These are phyloP conservation scores for Solanum pimpinellifolium DNA, from an alignment of 257 asterid species.

Conservation along the genomic window DNA sequence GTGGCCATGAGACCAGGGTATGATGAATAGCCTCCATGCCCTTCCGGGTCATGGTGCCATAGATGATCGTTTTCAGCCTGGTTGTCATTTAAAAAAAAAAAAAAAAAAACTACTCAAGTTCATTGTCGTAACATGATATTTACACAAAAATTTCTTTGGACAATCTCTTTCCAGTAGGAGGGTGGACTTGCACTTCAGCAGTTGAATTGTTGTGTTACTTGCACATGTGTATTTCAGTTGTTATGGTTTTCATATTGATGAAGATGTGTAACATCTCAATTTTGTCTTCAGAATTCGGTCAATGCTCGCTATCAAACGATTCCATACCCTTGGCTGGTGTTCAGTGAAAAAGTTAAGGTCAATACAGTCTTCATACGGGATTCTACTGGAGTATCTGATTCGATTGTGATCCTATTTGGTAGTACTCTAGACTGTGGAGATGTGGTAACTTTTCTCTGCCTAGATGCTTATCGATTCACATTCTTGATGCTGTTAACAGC, in stretches of 20 bases:
- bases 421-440: conserved; percentile 55
- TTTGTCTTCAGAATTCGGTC: conserved; percentile 74
- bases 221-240: not conserved
- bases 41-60: not conserved
- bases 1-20: not conserved
- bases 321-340: conserved; percentile 93
- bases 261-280: conserved; percentile 1
- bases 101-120: not conserved
- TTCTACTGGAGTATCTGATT: conserved; percentile 97
- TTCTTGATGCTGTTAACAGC: not conserved
- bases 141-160: not conserved
- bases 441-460: conserved; percentile 34
- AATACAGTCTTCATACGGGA: conserved; percentile 90
- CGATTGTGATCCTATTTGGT: conserved; percentile 90
- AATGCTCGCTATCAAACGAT: conserved; percentile 96
- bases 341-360: conserved; percentile 95
- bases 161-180: not conserved
- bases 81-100: not conserved
- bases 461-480: not conserved
- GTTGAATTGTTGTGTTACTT: not conserved
- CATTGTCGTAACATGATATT: not conserved
- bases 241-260: not conserved
- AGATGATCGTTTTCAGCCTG: not conserved
- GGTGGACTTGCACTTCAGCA: not conserved
- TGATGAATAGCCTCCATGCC: not conserved